A percentile compares a stretch with the other conserved stretches of the same genome.
Evolutionary conservation across 2,329 filamentous ascomycete genomes (phyloP).

Genomic region (Trichoderma koningiopsis): DNA sequence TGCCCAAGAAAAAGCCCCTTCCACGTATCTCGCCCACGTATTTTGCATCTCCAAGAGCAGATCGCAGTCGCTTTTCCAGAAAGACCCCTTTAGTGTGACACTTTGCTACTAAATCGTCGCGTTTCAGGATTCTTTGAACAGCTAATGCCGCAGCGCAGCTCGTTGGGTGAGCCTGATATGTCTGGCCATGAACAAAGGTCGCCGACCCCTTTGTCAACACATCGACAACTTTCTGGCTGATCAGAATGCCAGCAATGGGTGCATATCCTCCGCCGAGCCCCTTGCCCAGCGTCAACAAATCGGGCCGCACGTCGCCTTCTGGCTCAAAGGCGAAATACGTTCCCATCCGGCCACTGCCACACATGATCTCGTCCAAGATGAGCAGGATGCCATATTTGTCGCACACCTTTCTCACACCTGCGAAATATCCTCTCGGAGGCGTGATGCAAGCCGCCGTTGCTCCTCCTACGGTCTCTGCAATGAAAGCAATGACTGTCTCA

Average conservation of each 20-base stretch:
- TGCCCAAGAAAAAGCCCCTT: constrained; percentile 53
- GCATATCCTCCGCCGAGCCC: constrained; percentile 65
- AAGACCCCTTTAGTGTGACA: constrained; percentile 55
- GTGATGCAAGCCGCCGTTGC: constrained; percentile 68
- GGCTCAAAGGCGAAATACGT: constrained; percentile 64
- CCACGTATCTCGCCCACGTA: constrained; percentile 65
- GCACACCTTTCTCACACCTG: constrained; percentile 68
- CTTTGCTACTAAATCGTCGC: constrained; percentile 61
- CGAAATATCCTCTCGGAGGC: constrained; percentile 67
- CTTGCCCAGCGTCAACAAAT: constrained; percentile 69
- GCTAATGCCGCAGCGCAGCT: constrained; percentile 64
- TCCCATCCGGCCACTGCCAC: constrained; percentile 62
- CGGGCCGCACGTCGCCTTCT: constrained; percentile 56
- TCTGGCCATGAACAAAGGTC: constrained; percentile 57
- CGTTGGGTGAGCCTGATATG: constrained; percentile 62
- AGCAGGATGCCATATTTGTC: constrained; percentile 71
- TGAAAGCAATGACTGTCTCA: constrained; percentile 68
- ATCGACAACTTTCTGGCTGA: constrained; percentile 54
- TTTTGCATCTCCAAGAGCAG: constrained; percentile 46
- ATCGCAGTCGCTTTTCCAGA: constrained; percentile 48
- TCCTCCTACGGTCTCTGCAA: constrained; percentile 73
- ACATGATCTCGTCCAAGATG: constrained; percentile 81
- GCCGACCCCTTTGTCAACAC: constrained; percentile 42
- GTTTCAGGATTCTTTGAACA: constrained; percentile 60
- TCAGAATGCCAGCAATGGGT: constrained; percentile 62